Evolutionary conservation across 257 asterid species (phyloP).

Genomic region (Petunia secreta): DNA sequence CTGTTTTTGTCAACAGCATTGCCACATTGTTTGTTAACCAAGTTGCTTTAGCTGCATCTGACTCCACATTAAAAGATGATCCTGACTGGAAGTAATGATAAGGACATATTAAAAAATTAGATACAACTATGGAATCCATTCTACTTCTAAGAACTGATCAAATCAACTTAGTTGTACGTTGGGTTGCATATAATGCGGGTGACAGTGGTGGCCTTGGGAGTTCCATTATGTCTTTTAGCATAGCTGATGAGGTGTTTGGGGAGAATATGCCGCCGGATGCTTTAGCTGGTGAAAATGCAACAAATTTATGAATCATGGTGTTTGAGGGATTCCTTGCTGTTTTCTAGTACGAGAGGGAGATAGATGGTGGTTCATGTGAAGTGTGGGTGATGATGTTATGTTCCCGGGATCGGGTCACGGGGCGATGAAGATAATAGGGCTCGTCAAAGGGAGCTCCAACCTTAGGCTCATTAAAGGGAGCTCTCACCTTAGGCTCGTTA

Average conservation of each 20-base stretch:
- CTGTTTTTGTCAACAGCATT: slow-evolving; percentile 85
- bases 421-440: too few relatives aligned
- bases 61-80: slow-evolving; percentile 79
- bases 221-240: slow-evolving; percentile 44
- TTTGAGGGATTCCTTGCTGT: slow-evolving; percentile 47
- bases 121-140: background rate
- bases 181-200: slow-evolving; percentile 44
- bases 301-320: slow-evolving; percentile 28
- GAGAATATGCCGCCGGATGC: slow-evolving; percentile 49
- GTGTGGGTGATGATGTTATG: slow-evolving; percentile 50
- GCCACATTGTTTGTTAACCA: slow-evolving; percentile 97
- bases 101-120: slow-evolving; percentile 20
- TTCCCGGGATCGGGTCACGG: too few relatives aligned
- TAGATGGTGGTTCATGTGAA: slow-evolving; percentile 30
- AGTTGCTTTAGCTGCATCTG: slow-evolving; percentile 88
- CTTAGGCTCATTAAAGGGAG: too few relatives aligned
- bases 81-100: slow-evolving; percentile 59
- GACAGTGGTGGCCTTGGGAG: slow-evolving; percentile 20
- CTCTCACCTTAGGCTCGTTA: too few relatives aligned
- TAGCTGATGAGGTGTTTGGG: slow-evolving; percentile 48
- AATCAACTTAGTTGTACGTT: slow-evolving; percentile 36
- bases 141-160: slow-evolving; percentile 13
- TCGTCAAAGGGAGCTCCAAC: too few relatives aligned
- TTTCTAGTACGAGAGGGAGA: slow-evolving; percentile 31
- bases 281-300: slow-evolving; percentile 32